Evolutionary conservation across 192 early-diverging fungal species (phyloP), one percentile per base, ranked within the genome.

Genomic region (Linderina pennispora): DNA sequence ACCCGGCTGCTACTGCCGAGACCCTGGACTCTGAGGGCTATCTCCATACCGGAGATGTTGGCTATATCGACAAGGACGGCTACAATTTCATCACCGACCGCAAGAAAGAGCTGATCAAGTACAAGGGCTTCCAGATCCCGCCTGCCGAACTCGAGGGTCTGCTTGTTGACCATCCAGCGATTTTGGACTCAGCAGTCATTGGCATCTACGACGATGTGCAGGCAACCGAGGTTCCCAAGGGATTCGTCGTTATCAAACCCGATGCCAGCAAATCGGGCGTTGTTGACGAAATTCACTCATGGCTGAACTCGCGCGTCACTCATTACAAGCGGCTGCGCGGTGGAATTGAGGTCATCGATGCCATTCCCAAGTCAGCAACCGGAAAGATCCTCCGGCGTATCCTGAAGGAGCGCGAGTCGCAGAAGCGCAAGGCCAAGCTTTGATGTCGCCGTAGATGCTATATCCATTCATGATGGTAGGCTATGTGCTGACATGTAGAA

Each of bases 21-120:
- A 76, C 79, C 4, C 74, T 90, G 51, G 78, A 78, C 51, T 15
- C 40, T 1, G 87, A 88, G 14, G 84, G 86, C 0, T 91, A 71
- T 66, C 54, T 90, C 18, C 84, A 82, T 39, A 91, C 85, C 14
- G 80, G 80, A 7, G 90, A 92, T 54, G 50, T 92, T 23, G 86
- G 68, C 5, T 21, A 65, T 2, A 58, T 79, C 9, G 80, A 87
- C 51, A 57, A 69, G 34, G 35, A 82, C 11, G 81, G 78, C 9
- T 36, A 74, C 34, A 68, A 76, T 39, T 76, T 50, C 44, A 70
- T 77, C 25, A 55, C 74, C 15, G 81, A 81, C 49, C 81, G 90
- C 4, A 32, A 82, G 11, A 92, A 89, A 64, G 85, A 89, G 50
- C 68, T 90, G 19, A 90, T 89, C 72, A 92, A 92, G 52, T 91